Evolutionary conservation across 225 moss, liverwort and hornwort species (phyloP), one percentile per base, ranked within the genome.

Genomic region (Takakia lepidozioides): DNA sequence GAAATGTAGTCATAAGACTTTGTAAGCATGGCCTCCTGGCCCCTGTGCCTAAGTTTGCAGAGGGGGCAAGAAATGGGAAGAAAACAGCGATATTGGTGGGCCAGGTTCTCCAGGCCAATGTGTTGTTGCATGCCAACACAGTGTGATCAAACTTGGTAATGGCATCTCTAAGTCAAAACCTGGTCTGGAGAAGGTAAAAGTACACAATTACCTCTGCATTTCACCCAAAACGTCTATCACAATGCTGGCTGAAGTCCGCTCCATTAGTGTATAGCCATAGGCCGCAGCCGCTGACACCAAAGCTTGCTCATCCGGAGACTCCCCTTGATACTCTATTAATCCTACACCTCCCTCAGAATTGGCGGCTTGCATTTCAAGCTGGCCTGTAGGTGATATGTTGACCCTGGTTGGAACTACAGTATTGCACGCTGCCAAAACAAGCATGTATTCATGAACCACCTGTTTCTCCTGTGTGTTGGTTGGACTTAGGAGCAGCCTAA

Each of bases 281-380:
- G 75, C 55, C 27, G 88, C 75, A 49, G 93, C 93, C 28, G 81
- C 81, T 38, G 73, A 61, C 2, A 93, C 93, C 11, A 93, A 73
- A 57, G 93, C 93, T 46, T 70, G 79, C 65, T 93, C 93, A 68
- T 93, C 93, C 1, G 88, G 93, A 46, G 93, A 93, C 65, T 93
- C 93, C 19, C 88, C 93, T 25, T 93, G 93, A 63, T 93, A 93
- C 48, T 88, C 88, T 11, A 88, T 54, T 42, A 49, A 50, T 28
- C 83, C 84, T 38, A 59, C 8, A 24, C 50, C 64, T 25, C 69
- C 72, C 36, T 66, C 73, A 53, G 36, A 64, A 25, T 71, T 72
- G 10, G 62, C 83, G 26, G 83, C 88, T 51, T 69, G 62, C 88
- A 88, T 81, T 52, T 83, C 68, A 45, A 85, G 41, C 51, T 78